Evolutionary conservation across 345 rosid genomes (phyloP), one percentile per base, ranked within the genome.

Genomic region (Syzygium grande): DNA sequence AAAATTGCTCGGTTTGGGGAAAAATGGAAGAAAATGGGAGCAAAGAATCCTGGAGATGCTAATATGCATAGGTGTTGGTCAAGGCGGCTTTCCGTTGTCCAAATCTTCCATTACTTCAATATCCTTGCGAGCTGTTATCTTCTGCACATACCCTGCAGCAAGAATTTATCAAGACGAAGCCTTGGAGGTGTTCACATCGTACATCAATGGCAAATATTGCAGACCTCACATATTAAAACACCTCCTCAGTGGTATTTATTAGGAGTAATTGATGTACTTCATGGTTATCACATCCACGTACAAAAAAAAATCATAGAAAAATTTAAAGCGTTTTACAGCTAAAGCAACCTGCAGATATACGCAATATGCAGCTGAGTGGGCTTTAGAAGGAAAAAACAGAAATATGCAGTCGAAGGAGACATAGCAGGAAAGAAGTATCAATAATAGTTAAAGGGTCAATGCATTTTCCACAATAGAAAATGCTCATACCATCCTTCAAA

Each of bases 111-210:
- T 98, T 55, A 94, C 92, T 52, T 92, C 96, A 87, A 96, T 96
- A 90, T 96, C 98, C 84, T 89, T 94, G 80, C 99, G 95, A 86
- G 97, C 93, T 89, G 99, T 98, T 90, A 98, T 95, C 92, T 95
- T 95, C 91, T 96, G 98, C 90, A 96, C 98, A 84, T 95, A 98
- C 87, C 99, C 99, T 96, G 96, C 92, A 89, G 89, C 51, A 15
- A 89, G 46, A 59, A 84, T 29, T 68, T 51, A 49, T 51, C 34
- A 17, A 16, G 49, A 29, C 14, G 41, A 16, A 87, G 51, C 86
- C 52, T 73, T 16, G 46, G 49, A 73, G 49, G 49, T 34, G 80
- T 21, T 38, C 49, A 34, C 13, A 17, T 34, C 46, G 0, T 17
- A 17, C 19, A 17, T 73, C 22, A 22, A 73, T 73, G 80, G 46